Conservation (phyloP, 2,329 filamentous ascomycete genomes). For the Curvularia spicifera region DNA sequence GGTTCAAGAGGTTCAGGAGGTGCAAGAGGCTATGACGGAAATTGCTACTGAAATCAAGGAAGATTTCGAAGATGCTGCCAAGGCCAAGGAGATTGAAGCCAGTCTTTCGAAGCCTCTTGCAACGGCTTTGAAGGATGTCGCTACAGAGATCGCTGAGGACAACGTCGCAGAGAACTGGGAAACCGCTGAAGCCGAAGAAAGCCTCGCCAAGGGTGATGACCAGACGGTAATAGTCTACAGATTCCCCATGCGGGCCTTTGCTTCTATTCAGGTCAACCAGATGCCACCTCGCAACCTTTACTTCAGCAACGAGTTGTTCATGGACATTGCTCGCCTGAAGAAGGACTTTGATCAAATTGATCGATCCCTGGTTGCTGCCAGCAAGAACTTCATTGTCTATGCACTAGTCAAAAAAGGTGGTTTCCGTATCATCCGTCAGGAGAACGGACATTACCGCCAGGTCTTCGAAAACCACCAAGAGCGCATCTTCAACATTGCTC, state of each 20-base stretch:
- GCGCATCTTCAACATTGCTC: conserved; percentile 90
- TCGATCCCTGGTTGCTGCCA: conserved; percentile 87
- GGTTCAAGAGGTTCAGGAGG: conserved; percentile 62
- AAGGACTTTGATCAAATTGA: conserved; percentile 99
- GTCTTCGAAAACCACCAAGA: conserved; percentile 91
- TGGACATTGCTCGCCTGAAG: conserved; percentile 93
- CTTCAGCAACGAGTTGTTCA: conserved; percentile 79
- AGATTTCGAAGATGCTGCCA: conserved; percentile 61
- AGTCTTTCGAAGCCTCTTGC: conserved; percentile 60
- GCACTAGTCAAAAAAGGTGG: conserved; percentile 93
- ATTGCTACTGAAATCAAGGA: conserved; percentile 53
- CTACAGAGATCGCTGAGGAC: conserved; percentile 61
- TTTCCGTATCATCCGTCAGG: conserved; percentile 90
- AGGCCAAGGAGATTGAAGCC: conserved; percentile 61
- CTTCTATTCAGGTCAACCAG: conserved; percentile 76
- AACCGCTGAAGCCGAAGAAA: conserved; percentile 77
- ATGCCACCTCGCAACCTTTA: conserved; percentile 63
- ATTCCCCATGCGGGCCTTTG: conserved; percentile 96
- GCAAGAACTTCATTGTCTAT: conserved; percentile 90
- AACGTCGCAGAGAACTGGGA: conserved; percentile 87
- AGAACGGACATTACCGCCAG: conserved; percentile 89
- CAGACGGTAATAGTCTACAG: conserved; percentile 82
- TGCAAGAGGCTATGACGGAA: conserved; percentile 62
- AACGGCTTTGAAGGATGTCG: conserved; percentile 63
- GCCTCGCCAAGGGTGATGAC: conserved; percentile 70